These are phyloP conservation scores for Ilex aquifolium DNA, from an alignment of 257 asterid species.

Conservation along the genomic window DNA sequence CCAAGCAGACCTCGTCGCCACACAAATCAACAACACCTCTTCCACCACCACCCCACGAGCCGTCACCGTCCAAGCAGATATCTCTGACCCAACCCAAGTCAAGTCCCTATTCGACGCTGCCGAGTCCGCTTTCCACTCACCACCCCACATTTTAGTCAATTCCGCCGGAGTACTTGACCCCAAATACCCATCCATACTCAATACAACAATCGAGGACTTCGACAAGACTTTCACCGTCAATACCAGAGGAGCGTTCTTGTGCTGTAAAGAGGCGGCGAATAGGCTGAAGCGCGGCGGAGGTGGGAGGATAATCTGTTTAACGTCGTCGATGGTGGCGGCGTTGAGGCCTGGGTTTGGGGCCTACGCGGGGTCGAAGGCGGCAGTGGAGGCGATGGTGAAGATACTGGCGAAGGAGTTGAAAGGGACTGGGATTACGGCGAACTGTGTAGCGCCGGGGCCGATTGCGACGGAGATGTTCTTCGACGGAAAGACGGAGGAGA, in stretches of 20 bases:
- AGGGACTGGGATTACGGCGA: conserved; percentile 63
- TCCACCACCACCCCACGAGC: conserved; percentile 16
- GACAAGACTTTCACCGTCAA: conserved; percentile 50
- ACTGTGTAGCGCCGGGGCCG: conserved; percentile 62
- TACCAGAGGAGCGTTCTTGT: conserved; percentile 54
- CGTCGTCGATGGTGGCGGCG: conserved; percentile 46
- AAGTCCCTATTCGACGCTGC: conserved; percentile 59
- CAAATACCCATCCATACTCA: conserved; percentile 40
- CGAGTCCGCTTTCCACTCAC: conserved; percentile 38
- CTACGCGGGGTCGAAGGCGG: conserved; percentile 68
- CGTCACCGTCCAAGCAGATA: conserved; percentile 42
- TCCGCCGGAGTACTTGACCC: conserved; percentile 46
- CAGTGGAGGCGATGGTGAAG: conserved; percentile 72
- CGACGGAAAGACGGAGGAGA: conserved; percentile 51
- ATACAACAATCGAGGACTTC: conserved; percentile 43
- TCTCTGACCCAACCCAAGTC: conserved; percentile 50
- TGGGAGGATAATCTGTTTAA: conserved; percentile 49
- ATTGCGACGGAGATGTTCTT: conserved; percentile 61
- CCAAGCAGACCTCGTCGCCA: conserved; percentile 26
- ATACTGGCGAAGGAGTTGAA: conserved; percentile 64
- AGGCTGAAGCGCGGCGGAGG: conserved; percentile 62
- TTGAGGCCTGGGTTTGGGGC: conserved; percentile 49
- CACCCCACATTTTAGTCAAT: conserved; percentile 51
- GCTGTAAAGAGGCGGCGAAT: conserved; percentile 49
- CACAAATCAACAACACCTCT: conserved; percentile 19